Percentiles rank a stretch among this genome's conserved stretches.
Evolutionary conservation across 179 eudicot species (phyloP).

Genomic region (Gypsophila paniculata): DNA sequence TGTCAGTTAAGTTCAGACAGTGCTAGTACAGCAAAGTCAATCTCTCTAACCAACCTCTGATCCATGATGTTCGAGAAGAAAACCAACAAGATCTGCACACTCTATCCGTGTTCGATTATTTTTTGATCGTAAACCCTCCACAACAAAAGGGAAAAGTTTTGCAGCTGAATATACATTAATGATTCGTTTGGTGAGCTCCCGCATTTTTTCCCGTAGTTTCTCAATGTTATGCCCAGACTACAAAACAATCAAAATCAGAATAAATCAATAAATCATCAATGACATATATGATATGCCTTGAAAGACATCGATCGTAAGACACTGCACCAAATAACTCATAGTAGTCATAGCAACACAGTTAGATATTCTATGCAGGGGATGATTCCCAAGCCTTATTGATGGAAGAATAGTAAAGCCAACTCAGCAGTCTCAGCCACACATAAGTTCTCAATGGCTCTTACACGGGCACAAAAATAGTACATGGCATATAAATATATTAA

Average conservation of each 20-base stretch:
- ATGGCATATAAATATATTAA: neutral
- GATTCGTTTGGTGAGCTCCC: conserved; percentile 74
- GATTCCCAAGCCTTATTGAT: neutral
- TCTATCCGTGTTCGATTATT: conserved; percentile 85
- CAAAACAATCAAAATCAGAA: conserved; percentile 21
- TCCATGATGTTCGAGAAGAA: conserved; percentile 74
- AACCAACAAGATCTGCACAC: conserved; percentile 78
- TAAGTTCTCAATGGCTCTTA: neutral
- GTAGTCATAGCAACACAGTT: neutral
- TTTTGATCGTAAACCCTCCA: conserved; percentile 90
- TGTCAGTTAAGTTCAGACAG: neutral
- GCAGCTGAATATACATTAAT: conserved; percentile 68
- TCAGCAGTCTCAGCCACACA: neutral
- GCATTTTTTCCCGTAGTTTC: conserved; percentile 80
- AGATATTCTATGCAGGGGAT: neutral
- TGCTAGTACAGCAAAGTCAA: neutral
- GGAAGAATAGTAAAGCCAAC: neutral
- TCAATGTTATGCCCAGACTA: conserved; percentile 97
- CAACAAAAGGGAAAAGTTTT: conserved; percentile 70
- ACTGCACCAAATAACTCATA: neutral
- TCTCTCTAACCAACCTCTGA: conserved; percentile 50
- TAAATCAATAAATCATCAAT: conserved; percentile 9
- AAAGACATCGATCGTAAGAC: conserved; percentile 4
- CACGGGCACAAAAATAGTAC: neutral
- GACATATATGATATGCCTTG: conserved; percentile 4